Evolutionary conservation across 1,139 yeast genomes (phyloP), one percentile per base, ranked within the genome.

Genomic region (Geotrichum australiense): DNA sequence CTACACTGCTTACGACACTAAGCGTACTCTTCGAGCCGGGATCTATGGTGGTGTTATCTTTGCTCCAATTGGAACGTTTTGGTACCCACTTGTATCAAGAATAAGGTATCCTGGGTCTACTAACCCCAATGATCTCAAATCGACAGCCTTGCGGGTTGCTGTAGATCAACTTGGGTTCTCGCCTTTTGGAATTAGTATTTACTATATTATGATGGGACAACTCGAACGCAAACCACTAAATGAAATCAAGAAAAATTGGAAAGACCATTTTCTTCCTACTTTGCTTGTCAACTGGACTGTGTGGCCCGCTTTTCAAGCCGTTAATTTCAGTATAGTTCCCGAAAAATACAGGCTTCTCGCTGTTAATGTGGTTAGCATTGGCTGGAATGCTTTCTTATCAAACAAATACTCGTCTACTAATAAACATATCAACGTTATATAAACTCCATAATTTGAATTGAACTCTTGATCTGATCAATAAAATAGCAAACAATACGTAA

Each of bases 341-440:
- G 74, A 79, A 2, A 76, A 76, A 34, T 74, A 74, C 53, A 71
- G 94, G 29, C 63, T 87, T 43, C 54, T 83, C 37, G 69, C 78
- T 4, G 94, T 83, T 28, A 85, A 86, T 54, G 50, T 78, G 2
- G 71, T 84, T 19, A 77, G 93, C 41, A 75, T 87, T 24, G 78
- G 81, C 4, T 89, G 96, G 96, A 89, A 87, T 58, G 76, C 91
- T 15, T 86, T 73, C 56, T 60, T 87, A 52, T 81, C 93, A 37
- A 68, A 68, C 51, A 32, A 19, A 12, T 41, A 41, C 25, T 26
- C 37, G n/a, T n/a, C n/a, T n/a, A n/a, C n/a, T n/a, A n/a, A n/a
- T n/a, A n/a, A n/a, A n/a, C n/a, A n/a, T n/a, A n/a, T n/a, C n/a
- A n/a, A n/a, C n/a, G n/a, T n/a, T n/a, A n/a, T n/a, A n/a, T n/a